These are phyloP conservation scores for Diplodia scrobiculata DNA, from an alignment of 2,329 filamentous ascomycete species.

Conservation along the genomic window DNA sequence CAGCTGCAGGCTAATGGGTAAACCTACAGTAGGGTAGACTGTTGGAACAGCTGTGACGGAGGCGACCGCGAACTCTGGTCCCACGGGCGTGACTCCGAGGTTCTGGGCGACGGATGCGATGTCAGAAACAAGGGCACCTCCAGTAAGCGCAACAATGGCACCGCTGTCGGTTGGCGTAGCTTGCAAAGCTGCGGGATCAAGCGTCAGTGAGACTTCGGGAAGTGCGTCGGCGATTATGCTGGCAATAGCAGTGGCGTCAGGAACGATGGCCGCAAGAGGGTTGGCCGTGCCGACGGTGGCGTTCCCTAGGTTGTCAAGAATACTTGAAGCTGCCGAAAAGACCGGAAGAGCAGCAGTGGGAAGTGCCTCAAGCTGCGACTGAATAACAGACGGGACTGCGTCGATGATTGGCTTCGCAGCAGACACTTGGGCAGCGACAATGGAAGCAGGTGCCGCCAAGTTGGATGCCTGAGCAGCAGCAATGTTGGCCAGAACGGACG, in stretches of 20 bases:
- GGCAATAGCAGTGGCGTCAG: background rate
- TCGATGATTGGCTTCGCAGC: background rate
- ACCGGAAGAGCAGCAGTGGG: background rate
- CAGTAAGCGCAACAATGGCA: background rate
- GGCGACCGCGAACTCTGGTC: background rate
- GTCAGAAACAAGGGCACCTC: background rate
- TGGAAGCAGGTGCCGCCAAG: background rate
- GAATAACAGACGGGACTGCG: background rate
- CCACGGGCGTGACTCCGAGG: background rate
- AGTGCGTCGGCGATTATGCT: background rate
- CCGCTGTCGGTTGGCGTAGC: background rate
- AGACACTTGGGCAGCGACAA: background rate
- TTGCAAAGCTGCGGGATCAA: background rate
- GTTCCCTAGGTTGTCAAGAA: background rate
- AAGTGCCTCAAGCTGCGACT: background rate
- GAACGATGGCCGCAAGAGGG: background rate
- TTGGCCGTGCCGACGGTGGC: background rate
- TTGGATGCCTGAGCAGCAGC: constrained; percentile 6
- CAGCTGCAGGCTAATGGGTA: background rate
- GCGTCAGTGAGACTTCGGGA: background rate
- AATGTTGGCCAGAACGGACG: background rate
- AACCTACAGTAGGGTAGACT: background rate
- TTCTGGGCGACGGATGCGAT: background rate
- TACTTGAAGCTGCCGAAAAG: background rate
- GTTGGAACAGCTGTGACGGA: background rate